Conservation (phyloP, 2,329 filamentous ascomycete species). For the Clonostachys chloroleuca region DNA sequence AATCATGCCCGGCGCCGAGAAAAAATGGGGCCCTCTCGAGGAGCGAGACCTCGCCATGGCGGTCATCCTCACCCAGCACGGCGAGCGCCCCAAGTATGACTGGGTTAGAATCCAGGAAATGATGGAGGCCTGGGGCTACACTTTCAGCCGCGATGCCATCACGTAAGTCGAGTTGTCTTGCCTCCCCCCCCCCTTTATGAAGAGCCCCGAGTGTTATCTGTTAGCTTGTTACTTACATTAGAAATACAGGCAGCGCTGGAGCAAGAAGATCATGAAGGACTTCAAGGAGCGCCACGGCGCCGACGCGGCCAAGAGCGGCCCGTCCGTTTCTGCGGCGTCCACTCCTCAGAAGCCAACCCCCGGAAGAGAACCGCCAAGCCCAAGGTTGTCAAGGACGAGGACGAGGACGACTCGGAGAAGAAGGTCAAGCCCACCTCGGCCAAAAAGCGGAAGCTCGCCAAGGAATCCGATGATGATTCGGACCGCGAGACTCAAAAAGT, state of each 20-base stretch:
- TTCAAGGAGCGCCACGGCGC: conserved; percentile 20
- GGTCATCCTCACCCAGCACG: conserved; percentile 19
- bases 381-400: conserved; percentile 7
- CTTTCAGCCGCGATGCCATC: conserved; percentile 30
- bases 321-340: conserved; percentile 2
- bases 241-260: conserved; percentile 27
- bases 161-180: conserved; percentile 18
- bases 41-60: conserved; percentile 32
- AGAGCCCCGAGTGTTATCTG: no score
- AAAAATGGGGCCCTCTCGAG: conserved; percentile 28
- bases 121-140: conserved; percentile 24
- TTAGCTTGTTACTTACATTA: not conserved
- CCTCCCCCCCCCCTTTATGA: not conserved
- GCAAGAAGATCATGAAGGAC: conserved; percentile 27
- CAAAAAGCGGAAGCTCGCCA: conserved; percentile 23
- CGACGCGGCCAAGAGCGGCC: not conserved
- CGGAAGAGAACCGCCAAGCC: conserved; percentile 2
- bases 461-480: conserved; percentile 3
- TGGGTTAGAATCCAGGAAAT: conserved; percentile 22
- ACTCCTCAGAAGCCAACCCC: not conserved
- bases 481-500: not conserved
- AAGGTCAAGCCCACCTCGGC: conserved; percentile 5
- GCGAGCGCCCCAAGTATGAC: conserved; percentile 18
- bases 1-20: conserved; percentile 18
- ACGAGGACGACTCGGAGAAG: conserved; percentile 6